phyloP scores from a whole-genome alignment of 129 eudicot species.

The Apium graveolens region DNA sequence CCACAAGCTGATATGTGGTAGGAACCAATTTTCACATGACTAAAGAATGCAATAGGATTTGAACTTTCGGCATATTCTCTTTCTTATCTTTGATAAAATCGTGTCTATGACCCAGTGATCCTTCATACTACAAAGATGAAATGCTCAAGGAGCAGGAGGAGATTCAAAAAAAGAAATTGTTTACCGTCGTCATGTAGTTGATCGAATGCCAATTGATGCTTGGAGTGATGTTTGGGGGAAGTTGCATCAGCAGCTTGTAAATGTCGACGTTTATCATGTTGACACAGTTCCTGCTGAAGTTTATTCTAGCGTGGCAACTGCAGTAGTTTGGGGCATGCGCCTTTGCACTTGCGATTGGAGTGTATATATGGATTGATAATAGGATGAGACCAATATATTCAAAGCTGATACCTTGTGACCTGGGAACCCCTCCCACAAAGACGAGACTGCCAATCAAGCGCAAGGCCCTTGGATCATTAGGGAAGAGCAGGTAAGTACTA shows the following conservation, averaged over 20 bases:
- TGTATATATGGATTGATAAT: conserved; percentile 76
- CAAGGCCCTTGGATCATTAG: conserved; percentile 76
- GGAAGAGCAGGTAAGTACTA: conserved; percentile 78
- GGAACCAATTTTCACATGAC: background rate
- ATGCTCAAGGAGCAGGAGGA: conserved; percentile 22
- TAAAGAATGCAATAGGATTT: background rate
- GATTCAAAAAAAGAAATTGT: conserved; percentile 45
- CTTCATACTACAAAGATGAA: conserved; percentile 65
- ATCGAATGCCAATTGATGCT: conserved; percentile 84
- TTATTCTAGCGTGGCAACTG: conserved; percentile 70
- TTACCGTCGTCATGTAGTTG: conserved; percentile 69
- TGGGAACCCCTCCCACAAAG: conserved; percentile 61
- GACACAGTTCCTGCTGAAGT: conserved; percentile 61
- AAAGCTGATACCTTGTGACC: conserved; percentile 64
- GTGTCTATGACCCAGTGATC: conserved; percentile 51
- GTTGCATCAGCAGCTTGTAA: conserved; percentile 85
- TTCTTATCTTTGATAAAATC: background rate
- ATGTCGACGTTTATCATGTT: conserved; percentile 68
- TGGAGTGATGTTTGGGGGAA: conserved; percentile 93
- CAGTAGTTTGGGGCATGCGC: conserved; percentile 96
- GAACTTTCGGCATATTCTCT: background rate
- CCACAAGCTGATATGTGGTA: background rate
- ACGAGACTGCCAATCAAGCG: conserved; percentile 43
- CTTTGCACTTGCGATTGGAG: conserved; percentile 74
- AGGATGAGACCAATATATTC: conserved; percentile 80